phyloP scores from a whole-genome alignment of 805 yeast genomes.

The Candida vartiovaarae region DNA sequence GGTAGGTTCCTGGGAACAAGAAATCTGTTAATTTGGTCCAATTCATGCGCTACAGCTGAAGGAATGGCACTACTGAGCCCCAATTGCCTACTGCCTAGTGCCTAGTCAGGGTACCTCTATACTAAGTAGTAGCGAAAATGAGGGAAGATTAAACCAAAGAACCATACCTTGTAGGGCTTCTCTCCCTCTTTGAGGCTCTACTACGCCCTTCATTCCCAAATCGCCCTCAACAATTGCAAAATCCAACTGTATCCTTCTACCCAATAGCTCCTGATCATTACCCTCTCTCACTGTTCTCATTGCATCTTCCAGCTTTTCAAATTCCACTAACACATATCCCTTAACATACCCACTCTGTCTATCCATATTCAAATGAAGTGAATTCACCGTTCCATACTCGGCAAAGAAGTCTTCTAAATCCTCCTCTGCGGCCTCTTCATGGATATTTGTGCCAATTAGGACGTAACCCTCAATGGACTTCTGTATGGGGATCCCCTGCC shows the following conservation, averaged over 20 bases:
- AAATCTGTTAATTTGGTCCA: no score
- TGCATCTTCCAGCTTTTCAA: conserved; percentile 27
- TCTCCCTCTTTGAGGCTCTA: background rate
- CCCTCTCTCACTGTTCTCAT: conserved; percentile 25
- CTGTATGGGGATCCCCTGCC: conserved; percentile 7
- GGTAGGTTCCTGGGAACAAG: no score
- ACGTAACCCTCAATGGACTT: conserved; percentile 35
- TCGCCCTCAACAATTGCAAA: conserved; percentile 31
- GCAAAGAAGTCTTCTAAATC: conserved; percentile 34
- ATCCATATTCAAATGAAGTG: conserved; percentile 35
- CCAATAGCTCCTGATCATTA: conserved; percentile 28
- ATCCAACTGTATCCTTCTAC: conserved; percentile 26
- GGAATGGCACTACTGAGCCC: no score
- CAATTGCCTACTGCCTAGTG: no score
- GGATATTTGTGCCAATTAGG: conserved; percentile 31
- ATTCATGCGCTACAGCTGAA: no score
- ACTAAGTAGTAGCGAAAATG: background rate
- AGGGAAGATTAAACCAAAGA: background rate
- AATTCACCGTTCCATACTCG: conserved; percentile 33
- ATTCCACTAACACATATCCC: conserved; percentile 38
- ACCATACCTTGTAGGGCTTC: conserved; percentile 1
- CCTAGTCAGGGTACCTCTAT: background rate
- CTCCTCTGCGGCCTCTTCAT: conserved; percentile 41
- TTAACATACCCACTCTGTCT: conserved; percentile 32
- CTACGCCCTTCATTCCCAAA: background rate